These are phyloP conservation scores for Gracilaria vermiculophylla DNA, from an alignment of 23 red algal species.

Conservation along the genomic window DNA sequence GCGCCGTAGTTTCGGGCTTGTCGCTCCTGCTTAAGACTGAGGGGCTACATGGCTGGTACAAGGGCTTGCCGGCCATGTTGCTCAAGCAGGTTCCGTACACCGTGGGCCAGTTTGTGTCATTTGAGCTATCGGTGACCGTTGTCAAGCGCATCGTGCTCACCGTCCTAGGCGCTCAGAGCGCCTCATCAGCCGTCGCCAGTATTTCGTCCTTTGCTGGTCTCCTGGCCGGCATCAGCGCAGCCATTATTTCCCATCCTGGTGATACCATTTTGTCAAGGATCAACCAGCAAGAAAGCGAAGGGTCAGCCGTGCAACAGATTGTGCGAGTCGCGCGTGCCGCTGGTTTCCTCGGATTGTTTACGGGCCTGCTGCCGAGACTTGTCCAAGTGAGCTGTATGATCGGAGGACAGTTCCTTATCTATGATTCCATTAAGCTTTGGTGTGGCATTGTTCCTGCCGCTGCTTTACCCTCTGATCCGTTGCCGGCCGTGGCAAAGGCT, in stretches of 20 bases:
- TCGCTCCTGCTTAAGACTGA: slow-evolving; percentile 64
- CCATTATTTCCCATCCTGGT: slow-evolving; percentile 84
- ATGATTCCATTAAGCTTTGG: slow-evolving; percentile 88
- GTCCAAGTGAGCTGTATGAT: slow-evolving; percentile 86
- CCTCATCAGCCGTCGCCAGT: slow-evolving; percentile 25
- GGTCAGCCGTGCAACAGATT: slow-evolving; percentile 13
- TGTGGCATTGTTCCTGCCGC: slow-evolving; percentile 67
- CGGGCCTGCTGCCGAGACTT: slow-evolving; percentile 68
- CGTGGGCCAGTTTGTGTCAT: slow-evolving; percentile 87
- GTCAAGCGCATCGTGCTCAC: slow-evolving; percentile 32
- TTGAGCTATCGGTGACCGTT: slow-evolving; percentile 64
- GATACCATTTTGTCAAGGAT: slow-evolving; percentile 89
- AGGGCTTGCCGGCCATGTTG: slow-evolving; percentile 79
- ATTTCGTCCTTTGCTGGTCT: slow-evolving; percentile 77
- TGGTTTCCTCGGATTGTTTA: slow-evolving; percentile 74
- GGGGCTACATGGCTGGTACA: slow-evolving; percentile 82
- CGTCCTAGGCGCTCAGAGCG: slow-evolving; percentile 28
- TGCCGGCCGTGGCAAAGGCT: slow-evolving; percentile 21
- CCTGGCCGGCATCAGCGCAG: slow-evolving; percentile 74
- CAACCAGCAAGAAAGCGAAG: slow-evolving; percentile 78
- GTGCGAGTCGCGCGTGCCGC: slow-evolving; percentile 52
- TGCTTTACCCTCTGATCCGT: slow-evolving; percentile 36
- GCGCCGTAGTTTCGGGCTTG: slow-evolving; percentile 47
- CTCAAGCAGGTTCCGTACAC: slow-evolving; percentile 95
- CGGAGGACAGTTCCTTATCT: slow-evolving; percentile 91